These are phyloP conservation scores for Alternaria arbusti DNA, from an alignment of 2,329 filamentous ascomycete genomes.

Conservation along the genomic window DNA sequence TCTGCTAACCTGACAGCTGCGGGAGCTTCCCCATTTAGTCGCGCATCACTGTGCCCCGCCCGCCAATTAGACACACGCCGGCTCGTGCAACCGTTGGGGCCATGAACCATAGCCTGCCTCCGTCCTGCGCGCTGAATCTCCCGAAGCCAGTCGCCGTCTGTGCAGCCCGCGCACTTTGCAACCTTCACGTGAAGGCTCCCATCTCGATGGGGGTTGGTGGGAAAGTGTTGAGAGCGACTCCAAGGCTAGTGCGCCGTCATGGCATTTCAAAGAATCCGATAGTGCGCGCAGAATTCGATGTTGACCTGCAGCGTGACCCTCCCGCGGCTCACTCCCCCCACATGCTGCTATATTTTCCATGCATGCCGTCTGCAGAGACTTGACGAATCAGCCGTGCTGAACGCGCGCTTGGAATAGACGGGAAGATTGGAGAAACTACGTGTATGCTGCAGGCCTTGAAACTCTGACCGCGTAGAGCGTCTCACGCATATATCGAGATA, in stretches of 20 bases:
- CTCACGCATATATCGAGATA: neutral
- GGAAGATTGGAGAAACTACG: neutral
- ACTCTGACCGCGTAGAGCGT: neutral
- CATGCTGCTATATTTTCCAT: neutral
- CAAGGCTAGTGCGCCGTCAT: constrained; percentile 2
- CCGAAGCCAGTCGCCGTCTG: neutral
- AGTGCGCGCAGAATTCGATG: constrained; percentile 14
- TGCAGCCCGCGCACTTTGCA: neutral
- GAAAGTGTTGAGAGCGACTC: constrained; percentile 1
- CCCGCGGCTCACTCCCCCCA: constrained; percentile 1
- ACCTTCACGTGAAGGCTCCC: neutral
- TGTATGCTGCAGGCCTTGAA: neutral
- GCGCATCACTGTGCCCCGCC: constrained; percentile 4
- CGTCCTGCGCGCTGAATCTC: neutral
- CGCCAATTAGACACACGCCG: neutral
- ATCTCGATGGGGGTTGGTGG: neutral
- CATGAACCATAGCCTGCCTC: neutral
- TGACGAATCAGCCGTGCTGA: neutral
- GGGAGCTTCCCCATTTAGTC: constrained; percentile 4
- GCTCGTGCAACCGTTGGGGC: neutral
- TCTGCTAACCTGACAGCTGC: constrained; percentile 4
- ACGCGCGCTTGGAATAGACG: neutral
- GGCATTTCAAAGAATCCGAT: constrained; percentile 17
- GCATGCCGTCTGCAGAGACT: neutral
- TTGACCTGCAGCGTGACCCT: neutral